Evolutionary conservation across 176 grass and related monocot genomes (phyloP), one percentile per base, ranked within the genome.

Genomic region (Aegilops sharonensis): DNA sequence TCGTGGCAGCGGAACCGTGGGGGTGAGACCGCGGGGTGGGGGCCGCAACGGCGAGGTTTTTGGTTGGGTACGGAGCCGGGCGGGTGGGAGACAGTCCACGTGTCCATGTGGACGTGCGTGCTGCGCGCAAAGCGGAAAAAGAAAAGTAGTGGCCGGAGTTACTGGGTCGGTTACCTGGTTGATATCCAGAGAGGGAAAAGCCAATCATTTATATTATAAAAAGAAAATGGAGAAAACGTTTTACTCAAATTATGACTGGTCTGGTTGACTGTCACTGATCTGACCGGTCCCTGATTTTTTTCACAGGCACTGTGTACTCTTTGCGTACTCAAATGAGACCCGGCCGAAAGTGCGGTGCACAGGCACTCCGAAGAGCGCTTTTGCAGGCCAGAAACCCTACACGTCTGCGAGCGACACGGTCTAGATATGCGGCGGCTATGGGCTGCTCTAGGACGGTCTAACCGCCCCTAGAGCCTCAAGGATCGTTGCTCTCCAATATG

Each of bases 51-150:
- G 84, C n/a, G 84, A 86, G 74, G 74, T 83, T 64, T 78, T 14
- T 30, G 59, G 84, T 67, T 77, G 73, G 66, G 43, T 36, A 62
- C 36, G 47, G 89, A 81, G 20, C 65, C 75, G 29, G 54, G 34
- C 15, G n/a, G 54, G 79, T 37, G 39, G 84, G 52, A 83, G 73
- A 14, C 73, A 37, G 66, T 20, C 80, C 85, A 91, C 89, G 85
- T 91, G 89, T 91, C 80, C 54, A 18, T 21, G 67, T 42, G 12
- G 66, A 60, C 27, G 60, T 80, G 36, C 68, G 61, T 37, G 85
- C 13, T 79, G 36, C 67, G 68, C 60, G 85, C 13, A 75, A 64
- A 52, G 64, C 4, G 2, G 12, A 23, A 24, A 35, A 69, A 17
- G 15, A 71, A 90, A 83, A 77, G 84, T 0, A 72, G 79, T 86